phyloP scores from a whole-genome alignment of 805 yeast genomes.

The Candida arabinofermentans region DNA sequence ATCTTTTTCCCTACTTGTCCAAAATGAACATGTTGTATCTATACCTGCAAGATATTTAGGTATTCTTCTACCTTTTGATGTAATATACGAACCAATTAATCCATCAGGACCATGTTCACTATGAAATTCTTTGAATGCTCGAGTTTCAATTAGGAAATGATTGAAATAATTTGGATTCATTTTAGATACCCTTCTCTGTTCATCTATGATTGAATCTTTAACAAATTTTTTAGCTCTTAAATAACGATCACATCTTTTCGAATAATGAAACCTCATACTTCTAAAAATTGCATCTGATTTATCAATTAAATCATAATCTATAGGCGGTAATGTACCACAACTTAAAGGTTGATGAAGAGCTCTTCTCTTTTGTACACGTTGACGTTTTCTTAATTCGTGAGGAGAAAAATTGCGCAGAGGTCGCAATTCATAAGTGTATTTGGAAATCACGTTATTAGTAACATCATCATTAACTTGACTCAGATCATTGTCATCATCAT shows the following conservation, averaged over 20 bases:
- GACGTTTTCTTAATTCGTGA: too few species aligned
- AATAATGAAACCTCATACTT: too few species aligned
- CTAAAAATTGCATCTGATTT: neutral
- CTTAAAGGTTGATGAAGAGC: neutral
- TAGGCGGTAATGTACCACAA: neutral
- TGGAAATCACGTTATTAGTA: neutral
- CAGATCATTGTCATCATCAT: neutral
- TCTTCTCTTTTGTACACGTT: neutral
- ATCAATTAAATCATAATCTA: neutral
- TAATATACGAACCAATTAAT: slow-evolving; percentile 17
- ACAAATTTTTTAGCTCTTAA: neutral
- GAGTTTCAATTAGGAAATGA: slow-evolving; percentile 10
- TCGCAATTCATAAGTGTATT: too few species aligned
- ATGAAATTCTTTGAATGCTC: slow-evolving; percentile 5
- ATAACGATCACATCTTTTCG: neutral
- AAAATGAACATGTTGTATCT: slow-evolving; percentile 22
- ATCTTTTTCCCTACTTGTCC: slow-evolving; percentile 50
- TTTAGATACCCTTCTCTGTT: neutral
- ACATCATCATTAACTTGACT: neutral
- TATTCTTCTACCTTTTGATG: slow-evolving; percentile 10
- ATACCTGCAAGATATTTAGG: slow-evolving; percentile 2
- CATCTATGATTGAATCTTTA: neutral
- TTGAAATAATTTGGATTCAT: slow-evolving; percentile 20
- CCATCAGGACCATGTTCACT: slow-evolving; percentile 11
- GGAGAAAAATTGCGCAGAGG: too few species aligned